Evolutionary conservation across 225 moss, liverwort and hornwort genomes (phyloP).

Genomic region (Polytrichum formosum): DNA sequence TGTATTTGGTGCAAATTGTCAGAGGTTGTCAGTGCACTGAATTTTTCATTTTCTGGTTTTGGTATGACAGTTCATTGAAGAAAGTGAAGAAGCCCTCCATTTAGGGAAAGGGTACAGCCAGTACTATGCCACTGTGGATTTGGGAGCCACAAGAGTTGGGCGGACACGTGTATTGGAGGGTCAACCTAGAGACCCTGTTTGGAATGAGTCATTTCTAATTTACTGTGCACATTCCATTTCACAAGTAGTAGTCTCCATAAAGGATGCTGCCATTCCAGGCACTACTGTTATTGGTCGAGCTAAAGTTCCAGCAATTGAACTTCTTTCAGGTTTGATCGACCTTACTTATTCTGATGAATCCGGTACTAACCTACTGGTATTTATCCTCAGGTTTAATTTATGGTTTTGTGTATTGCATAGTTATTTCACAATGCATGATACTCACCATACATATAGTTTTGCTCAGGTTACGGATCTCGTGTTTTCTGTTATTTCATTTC

Average conservation of each 20-base stretch:
- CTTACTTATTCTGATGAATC: no score
- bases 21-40: no score
- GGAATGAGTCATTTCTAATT: constrained; percentile 8
- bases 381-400: no score
- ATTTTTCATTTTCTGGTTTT: no score
- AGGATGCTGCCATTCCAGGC: constrained; percentile 8
- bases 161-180: constrained; percentile 1
- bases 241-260: constrained; percentile 2
- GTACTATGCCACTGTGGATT: constrained; percentile 13
- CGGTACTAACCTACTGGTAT: no score
- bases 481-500: no score
- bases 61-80: constrained; percentile 7
- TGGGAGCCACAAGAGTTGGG: constrained; percentile 6
- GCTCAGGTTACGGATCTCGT: no score
- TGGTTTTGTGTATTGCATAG: no score
- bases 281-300: constrained; percentile 7
- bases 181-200: constrained; percentile 12
- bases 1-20: no score
- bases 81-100: background rate
- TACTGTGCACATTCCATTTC: constrained; percentile 10
- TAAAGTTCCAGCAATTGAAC: constrained; percentile 2
- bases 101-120: constrained; percentile 8
- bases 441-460: no score
- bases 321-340: constrained; percentile 2
- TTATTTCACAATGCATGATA: no score